Percentiles rank a stretch among this genome's conserved stretches.
phyloP scores from a whole-genome alignment of 1,139 yeast species.

The Debaryomycetaceae sp. region DNA sequence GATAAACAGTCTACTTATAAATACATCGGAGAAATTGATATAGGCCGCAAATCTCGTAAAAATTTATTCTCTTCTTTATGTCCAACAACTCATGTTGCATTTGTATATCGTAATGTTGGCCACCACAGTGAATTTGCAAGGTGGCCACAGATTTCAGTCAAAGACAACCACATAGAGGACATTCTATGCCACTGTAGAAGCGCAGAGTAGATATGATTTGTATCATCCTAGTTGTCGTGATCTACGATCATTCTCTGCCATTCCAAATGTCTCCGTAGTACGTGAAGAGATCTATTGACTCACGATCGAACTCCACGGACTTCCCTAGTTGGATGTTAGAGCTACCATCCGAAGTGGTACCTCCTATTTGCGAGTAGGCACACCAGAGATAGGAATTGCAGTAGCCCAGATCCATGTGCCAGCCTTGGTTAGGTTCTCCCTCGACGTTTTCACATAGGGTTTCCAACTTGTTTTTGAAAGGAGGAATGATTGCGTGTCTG shows the following conservation, averaged over 20 bases:
- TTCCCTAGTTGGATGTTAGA: constrained; percentile 25
- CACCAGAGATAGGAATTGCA: constrained; percentile 46
- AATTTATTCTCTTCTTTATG: too few species aligned
- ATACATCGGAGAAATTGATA: too few species aligned
- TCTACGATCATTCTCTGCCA: neutral
- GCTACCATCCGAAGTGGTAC: constrained; percentile 17
- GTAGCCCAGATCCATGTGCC: constrained; percentile 28
- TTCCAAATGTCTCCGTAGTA: constrained; percentile 34
- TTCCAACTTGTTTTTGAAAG: constrained; percentile 21
- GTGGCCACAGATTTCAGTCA: too few species aligned
- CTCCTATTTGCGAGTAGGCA: constrained; percentile 43
- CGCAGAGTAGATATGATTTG: too few species aligned
- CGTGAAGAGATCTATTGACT: constrained; percentile 18
- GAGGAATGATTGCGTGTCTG: constrained; percentile 29
- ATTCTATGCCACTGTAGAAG: too few species aligned
- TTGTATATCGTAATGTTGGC: too few species aligned
- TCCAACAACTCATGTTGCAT: too few species aligned
- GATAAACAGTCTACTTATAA: too few species aligned
- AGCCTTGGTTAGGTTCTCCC: constrained; percentile 29
- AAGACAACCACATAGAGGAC: too few species aligned
- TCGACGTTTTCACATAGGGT: constrained; percentile 20
- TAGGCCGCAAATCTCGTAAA: too few species aligned
- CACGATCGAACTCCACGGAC: constrained; percentile 20
- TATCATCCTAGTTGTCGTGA: neutral
- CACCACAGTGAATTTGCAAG: too few species aligned